Evolutionary conservation across 2,329 filamentous ascomycete species (phyloP).

Genomic region (Trichoderma harzianum): DNA sequence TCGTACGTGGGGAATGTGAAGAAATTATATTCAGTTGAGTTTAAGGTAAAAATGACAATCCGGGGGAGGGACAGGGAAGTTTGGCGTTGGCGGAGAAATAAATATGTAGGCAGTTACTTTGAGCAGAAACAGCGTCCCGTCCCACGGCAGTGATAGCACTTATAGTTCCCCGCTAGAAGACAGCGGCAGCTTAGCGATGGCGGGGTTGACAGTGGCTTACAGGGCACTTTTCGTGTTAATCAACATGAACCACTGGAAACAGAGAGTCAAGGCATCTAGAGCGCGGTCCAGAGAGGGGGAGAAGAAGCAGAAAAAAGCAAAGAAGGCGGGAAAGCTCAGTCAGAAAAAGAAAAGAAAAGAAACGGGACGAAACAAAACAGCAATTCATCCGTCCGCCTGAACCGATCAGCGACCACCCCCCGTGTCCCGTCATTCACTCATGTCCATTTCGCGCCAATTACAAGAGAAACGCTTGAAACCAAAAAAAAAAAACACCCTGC

Average conservation of each 20-base stretch:
- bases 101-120: neutral
- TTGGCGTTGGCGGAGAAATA: neutral
- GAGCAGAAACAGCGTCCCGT: neutral
- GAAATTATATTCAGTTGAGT: neutral
- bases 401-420: neutral
- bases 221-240: neutral
- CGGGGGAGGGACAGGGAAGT: neutral
- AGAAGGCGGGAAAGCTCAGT: neutral
- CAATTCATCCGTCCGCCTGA: neutral
- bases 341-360: neutral
- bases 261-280: neutral
- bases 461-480: neutral
- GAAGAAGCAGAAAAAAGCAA: neutral
- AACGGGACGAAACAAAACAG: neutral
- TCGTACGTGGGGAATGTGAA: neutral
- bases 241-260: neutral
- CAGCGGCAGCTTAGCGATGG: neutral
- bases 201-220: constrained; percentile 5
- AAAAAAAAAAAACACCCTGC: neutral
- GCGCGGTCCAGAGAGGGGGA: neutral
- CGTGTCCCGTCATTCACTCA: neutral
- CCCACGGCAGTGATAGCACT: neutral
- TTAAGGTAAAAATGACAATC: neutral
- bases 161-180: neutral
- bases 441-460: neutral